Evolutionary conservation across 2,329 filamentous ascomycete species (phyloP), one percentile per base, ranked within the genome.

Genomic region (Thelonectria olida): DNA sequence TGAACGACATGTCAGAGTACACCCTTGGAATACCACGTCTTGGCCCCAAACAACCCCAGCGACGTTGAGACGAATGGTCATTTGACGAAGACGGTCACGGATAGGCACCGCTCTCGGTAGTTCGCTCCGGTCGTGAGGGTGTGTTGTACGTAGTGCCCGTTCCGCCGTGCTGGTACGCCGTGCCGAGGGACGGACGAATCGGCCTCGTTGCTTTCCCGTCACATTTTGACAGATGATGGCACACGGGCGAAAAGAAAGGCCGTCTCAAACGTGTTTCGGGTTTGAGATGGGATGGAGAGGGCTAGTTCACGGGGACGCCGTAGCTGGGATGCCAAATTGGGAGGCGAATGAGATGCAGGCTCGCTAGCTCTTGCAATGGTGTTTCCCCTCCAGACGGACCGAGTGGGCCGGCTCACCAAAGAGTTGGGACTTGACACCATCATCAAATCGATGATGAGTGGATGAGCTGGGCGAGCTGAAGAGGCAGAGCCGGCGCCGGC

Each of bases 261-360:
- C 58, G 68, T 71, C 68, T 70, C 68, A 66, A 71, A 57, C 65
- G 58, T 65, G 68, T 71, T 71, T 71, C 60, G 60, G 61, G 42
- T 65, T 68, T 20, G 20, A n/a, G 28, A 31, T 31, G 28, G 59
- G 44, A 38, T n/a, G 48, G 42, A 58, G 28, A 57, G 39, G 52
- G 19, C 54, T 56, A 36, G 48, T 51, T 60, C 53, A 64, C 68
- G 69, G 68, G 61, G 68, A 68, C 67, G 69, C 69, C 69, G 69
- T 68, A 41, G 62, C 60, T 61, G 58, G 62, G 56, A 42, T 41
- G 62, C 64, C 65, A 54, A 54, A 51, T 60, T 62, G 65, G 65
- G 17, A 31, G 15, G 41, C 39, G 42, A 34, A n/a, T 27, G 34
- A 13, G 9, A 39, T 34, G 27, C 39, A 57, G 47, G 7, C 19